Conservation (phyloP, 768 basidiomycete genomes). For the Tulasnella sp. region DNA sequence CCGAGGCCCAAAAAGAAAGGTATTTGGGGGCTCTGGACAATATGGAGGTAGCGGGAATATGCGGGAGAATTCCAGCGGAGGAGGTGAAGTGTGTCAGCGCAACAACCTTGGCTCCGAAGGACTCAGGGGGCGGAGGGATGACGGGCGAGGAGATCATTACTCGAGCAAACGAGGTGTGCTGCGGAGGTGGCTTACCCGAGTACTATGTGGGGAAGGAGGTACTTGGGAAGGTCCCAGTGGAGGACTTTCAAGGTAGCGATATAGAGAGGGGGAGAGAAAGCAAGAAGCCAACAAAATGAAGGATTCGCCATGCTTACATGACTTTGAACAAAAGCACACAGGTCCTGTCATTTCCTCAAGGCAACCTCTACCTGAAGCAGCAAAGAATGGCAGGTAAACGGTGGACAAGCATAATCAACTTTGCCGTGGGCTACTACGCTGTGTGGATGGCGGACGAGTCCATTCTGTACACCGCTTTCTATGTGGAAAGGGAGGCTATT, state of each 20-base stretch:
- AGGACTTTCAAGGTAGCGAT: neutral
- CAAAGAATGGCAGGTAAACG: slow-evolving; percentile 27
- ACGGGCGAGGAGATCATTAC: slow-evolving; percentile 27
- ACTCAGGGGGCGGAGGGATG: slow-evolving; percentile 23
- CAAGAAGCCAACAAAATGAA: slow-evolving; percentile 22
- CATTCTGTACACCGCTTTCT: slow-evolving; percentile 26
- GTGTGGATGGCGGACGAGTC: slow-evolving; percentile 15
- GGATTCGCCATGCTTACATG: slow-evolving; percentile 30
- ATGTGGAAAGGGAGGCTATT: slow-evolving; percentile 31
- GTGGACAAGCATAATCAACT: slow-evolving; percentile 29
- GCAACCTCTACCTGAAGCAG: slow-evolving; percentile 33
- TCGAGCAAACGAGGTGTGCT: slow-evolving; percentile 27
- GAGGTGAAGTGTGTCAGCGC: slow-evolving; percentile 29
- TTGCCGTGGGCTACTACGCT: slow-evolving; percentile 29
- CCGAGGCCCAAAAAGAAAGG: slow-evolving; percentile 25
- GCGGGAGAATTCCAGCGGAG: slow-evolving; percentile 21
- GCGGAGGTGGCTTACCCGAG: slow-evolving; percentile 19
- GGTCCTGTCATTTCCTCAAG: slow-evolving; percentile 20
- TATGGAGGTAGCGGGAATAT: slow-evolving; percentile 28
- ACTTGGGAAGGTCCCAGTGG: neutral
- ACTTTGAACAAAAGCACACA: slow-evolving; percentile 22
- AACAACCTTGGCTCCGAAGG: slow-evolving; percentile 30
- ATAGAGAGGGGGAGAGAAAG: neutral
- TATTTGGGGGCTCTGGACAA: slow-evolving; percentile 26
- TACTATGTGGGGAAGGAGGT: slow-evolving; percentile 7